phyloP scores from a whole-genome alignment of 73 alveolate species.

The Symbiodinium pilosum region DNA sequence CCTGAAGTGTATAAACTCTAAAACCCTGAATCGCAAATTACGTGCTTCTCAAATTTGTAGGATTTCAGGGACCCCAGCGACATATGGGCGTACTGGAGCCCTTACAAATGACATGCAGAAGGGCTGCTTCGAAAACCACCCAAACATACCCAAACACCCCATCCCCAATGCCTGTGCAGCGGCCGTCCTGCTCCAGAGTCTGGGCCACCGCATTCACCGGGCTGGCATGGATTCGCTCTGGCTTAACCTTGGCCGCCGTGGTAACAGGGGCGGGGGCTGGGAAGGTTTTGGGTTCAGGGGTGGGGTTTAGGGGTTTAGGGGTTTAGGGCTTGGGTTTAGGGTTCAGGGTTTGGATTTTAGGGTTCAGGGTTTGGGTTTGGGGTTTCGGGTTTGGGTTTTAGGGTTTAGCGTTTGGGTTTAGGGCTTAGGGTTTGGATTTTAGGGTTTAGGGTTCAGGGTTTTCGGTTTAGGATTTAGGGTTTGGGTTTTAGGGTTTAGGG shows the following conservation, averaged over 20 bases:
- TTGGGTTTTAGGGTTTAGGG: not conserved
- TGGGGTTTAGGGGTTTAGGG: not conserved
- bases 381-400: not conserved
- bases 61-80: too few species aligned
- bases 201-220: slow-evolving; percentile 96
- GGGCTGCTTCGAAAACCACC: too few species aligned
- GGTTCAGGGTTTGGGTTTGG: not conserved
- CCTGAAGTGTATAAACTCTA: too few species aligned
- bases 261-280: too few species aligned
- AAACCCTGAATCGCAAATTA: too few species aligned
- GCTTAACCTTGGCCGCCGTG: slow-evolving; percentile 97
- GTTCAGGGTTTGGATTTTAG: too few species aligned
- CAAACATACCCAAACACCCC: too few species aligned
- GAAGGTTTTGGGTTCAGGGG: too few species aligned
- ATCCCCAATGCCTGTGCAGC: not conserved
- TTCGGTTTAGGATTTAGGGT: not conserved
- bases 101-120: too few species aligned
- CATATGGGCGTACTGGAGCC: too few species aligned
- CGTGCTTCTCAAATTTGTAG: too few species aligned
- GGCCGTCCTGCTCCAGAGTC: slow-evolving; percentile 87
- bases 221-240: slow-evolving; percentile 97
- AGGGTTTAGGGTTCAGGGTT: not conserved
- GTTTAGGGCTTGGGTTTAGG: not conserved
- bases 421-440: not conserved
- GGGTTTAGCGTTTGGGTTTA: not conserved